Percentiles rank a stretch among this genome's conserved stretches.
phyloP scores from a whole-genome alignment of 2,329 filamentous ascomycete genomes.

The Monilinia aucupariae region DNA sequence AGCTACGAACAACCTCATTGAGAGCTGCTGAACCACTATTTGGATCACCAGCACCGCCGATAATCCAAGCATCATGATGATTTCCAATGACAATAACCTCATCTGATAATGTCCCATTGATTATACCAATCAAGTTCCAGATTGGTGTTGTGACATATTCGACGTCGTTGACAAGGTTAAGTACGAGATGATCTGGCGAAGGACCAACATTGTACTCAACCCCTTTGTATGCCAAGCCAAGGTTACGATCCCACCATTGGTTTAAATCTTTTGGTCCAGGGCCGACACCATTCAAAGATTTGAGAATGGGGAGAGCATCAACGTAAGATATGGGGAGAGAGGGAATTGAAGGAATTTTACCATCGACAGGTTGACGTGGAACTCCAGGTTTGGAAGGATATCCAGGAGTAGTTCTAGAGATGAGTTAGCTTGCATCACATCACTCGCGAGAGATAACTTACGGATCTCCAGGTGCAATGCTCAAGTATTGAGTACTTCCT shows the following conservation, averaged over 20 bases:
- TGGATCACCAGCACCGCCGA: conserved; percentile 76
- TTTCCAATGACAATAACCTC: conserved; percentile 91
- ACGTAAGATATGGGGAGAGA: conserved; percentile 86
- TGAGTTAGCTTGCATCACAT: conserved; percentile 44
- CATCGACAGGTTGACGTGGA: conserved; percentile 65
- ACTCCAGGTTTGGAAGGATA: conserved; percentile 90
- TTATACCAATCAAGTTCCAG: conserved; percentile 88
- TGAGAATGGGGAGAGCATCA: conserved; percentile 83
- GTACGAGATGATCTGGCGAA: conserved; percentile 58
- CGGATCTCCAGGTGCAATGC: conserved; percentile 65
- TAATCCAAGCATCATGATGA: conserved; percentile 85
- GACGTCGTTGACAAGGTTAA: conserved; percentile 74
- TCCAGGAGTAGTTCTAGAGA: conserved; percentile 74
- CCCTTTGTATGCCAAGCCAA: conserved; percentile 59
- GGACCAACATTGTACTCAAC: conserved; percentile 67
- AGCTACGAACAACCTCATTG: conserved; percentile 71
- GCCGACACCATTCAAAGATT: conserved; percentile 82
- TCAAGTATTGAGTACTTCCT: conserved; percentile 79
- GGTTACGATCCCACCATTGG: conserved; percentile 56
- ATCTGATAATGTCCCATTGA: conserved; percentile 82
- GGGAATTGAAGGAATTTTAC: conserved; percentile 74
- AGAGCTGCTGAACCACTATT: conserved; percentile 76
- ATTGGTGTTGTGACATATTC: conserved; percentile 75
- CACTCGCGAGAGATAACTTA: conserved; percentile 44
- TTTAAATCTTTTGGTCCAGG: conserved; percentile 70